phyloP scores from a whole-genome alignment of 352 stramenopile genomes.

The Phytophthora multivora region DNA sequence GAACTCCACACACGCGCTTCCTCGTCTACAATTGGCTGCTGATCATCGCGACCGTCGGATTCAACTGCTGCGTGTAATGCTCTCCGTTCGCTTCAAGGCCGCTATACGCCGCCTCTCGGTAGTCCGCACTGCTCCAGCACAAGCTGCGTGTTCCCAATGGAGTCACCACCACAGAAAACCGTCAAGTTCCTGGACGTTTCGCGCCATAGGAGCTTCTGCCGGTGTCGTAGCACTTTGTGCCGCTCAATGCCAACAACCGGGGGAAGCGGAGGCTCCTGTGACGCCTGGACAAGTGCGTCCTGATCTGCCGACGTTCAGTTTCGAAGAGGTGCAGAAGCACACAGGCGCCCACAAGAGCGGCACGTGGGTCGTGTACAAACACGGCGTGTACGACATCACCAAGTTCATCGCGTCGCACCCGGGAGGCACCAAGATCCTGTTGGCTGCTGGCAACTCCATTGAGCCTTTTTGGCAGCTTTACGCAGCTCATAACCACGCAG shows the following conservation, averaged over 20 bases:
- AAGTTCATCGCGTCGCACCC: slow-evolving; percentile 95
- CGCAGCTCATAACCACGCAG: slow-evolving; percentile 93
- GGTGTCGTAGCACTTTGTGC: slow-evolving; percentile 13
- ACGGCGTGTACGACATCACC: slow-evolving; percentile 97
- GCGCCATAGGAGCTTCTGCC: slow-evolving; percentile 6
- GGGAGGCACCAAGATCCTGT: slow-evolving; percentile 89
- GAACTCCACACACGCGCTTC: slow-evolving; percentile 4
- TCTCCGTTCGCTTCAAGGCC: slow-evolving; percentile 9
- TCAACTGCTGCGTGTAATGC: slow-evolving; percentile 6
- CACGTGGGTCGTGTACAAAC: slow-evolving; percentile 93
- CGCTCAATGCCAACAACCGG: slow-evolving; percentile 27
- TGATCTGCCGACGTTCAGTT: slow-evolving; percentile 64
- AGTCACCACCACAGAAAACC: not conserved
- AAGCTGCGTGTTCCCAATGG: not conserved
- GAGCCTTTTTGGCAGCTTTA: slow-evolving; percentile 97
- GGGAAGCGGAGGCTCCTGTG: slow-evolving; percentile 10
- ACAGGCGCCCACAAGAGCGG: slow-evolving; percentile 72
- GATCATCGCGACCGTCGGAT: not conserved
- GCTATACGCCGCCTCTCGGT: slow-evolving; percentile 6
- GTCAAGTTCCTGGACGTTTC: slow-evolving; percentile 1
- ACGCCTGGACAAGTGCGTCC: slow-evolving; percentile 40
- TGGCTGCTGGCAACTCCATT: slow-evolving; percentile 87
- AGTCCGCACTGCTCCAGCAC: not conserved
- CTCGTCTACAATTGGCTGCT: slow-evolving; percentile 13
- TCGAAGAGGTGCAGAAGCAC: slow-evolving; percentile 77